phyloP scores from a whole-genome alignment of 2,329 filamentous ascomycete species.

The Metarhizium anisopliae region DNA sequence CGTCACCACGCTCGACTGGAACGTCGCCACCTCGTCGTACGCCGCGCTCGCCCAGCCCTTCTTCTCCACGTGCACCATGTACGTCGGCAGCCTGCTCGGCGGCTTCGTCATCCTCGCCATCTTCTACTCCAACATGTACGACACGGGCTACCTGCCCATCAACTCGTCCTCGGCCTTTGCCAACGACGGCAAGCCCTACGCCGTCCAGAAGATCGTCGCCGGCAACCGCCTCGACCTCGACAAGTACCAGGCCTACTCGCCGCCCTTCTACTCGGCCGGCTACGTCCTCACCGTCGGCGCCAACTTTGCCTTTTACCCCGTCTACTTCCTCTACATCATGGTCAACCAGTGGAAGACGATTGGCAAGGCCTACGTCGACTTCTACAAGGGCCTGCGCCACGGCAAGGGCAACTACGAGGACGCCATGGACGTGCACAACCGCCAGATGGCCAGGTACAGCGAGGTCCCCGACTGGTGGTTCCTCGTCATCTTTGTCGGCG shows the following conservation, averaged over 20 bases:
- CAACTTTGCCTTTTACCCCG: slow-evolving; percentile 35
- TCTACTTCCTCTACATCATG: slow-evolving; percentile 34
- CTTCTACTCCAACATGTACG: slow-evolving; percentile 33
- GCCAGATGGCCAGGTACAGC: slow-evolving; percentile 29
- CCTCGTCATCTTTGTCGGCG: slow-evolving; percentile 25
- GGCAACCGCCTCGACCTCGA: slow-evolving; percentile 28
- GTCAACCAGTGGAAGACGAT: slow-evolving; percentile 22
- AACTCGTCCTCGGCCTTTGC: slow-evolving; percentile 33
- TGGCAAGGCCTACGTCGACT: slow-evolving; percentile 26
- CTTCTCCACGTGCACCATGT: slow-evolving; percentile 30
- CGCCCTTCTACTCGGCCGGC: slow-evolving; percentile 34
- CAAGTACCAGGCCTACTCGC: slow-evolving; percentile 32
- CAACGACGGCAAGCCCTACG: slow-evolving; percentile 30
- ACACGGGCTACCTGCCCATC: slow-evolving; percentile 36
- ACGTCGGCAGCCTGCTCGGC: slow-evolving; percentile 23
- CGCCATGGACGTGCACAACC: slow-evolving; percentile 30
- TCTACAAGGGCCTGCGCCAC: slow-evolving; percentile 28
- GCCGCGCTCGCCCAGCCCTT: slow-evolving; percentile 26
- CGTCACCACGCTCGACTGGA: slow-evolving; percentile 31
- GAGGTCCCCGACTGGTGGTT: slow-evolving; percentile 41
- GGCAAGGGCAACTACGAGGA: slow-evolving; percentile 31
- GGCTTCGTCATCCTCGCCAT: slow-evolving; percentile 30
- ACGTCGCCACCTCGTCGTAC: slow-evolving; percentile 27
- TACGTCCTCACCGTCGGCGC: slow-evolving; percentile 31
- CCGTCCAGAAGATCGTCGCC: slow-evolving; percentile 23